Conservation (phyloP, 345 rosid species). For the Pistacia vera region DNA sequence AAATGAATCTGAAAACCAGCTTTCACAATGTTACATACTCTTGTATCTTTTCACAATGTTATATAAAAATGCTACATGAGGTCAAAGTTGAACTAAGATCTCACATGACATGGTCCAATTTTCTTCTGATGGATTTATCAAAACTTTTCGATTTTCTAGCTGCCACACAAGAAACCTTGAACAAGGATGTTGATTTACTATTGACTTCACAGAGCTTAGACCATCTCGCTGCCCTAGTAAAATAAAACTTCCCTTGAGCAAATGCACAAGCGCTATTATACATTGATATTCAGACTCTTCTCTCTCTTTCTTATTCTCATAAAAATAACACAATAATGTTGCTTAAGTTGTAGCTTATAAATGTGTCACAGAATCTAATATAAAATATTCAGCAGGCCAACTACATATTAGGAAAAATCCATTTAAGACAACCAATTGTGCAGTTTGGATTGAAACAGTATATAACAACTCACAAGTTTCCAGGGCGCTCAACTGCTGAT, state of each 20-base stretch:
- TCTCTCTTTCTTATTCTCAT: not conserved
- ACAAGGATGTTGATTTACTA: not conserved
- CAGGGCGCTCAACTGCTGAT: constrained; percentile 79
- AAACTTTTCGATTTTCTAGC: not conserved
- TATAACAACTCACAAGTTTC: constrained; percentile 65
- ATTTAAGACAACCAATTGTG: not conserved
- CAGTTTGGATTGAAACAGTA: not conserved
- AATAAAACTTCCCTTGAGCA: not conserved
- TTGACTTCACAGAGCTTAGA: not conserved
- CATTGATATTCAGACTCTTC: not conserved
- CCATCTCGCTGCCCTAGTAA: not conserved
- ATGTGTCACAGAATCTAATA: not conserved
- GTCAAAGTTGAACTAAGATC: not conserved
- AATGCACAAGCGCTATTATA: not conserved
- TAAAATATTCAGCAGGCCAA: not conserved
- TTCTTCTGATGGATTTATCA: not conserved
- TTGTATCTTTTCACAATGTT: not conserved
- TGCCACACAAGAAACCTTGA: not conserved
- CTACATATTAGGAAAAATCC: not conserved
- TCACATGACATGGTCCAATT: not conserved
- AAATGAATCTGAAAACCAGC: not conserved
- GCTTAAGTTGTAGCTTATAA: constrained; percentile 6
- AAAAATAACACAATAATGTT: not conserved
- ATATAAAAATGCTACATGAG: not conserved
- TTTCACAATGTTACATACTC: too few relatives aligned